These are phyloP conservation scores for Nicotiana obtusifolia DNA, from an alignment of 257 asterid species.

Conservation along the genomic window DNA sequence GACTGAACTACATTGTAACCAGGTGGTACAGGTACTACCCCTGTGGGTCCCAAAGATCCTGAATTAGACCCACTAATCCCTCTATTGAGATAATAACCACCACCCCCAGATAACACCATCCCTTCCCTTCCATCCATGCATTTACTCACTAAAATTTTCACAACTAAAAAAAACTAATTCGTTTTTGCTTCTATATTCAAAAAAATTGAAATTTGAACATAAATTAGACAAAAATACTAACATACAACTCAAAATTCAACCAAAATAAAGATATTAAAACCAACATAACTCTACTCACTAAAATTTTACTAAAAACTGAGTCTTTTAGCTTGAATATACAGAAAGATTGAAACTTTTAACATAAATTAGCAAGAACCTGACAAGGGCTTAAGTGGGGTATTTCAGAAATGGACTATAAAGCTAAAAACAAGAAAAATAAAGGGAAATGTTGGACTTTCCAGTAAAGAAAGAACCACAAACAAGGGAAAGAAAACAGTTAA, in stretches of 20 bases:
- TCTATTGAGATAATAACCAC: conserved; percentile 26
- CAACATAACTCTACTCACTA: conserved; percentile 14
- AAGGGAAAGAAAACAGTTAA: background rate
- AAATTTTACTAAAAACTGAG: background rate
- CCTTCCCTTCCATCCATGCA: conserved; percentile 48
- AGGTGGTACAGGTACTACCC: conserved; percentile 29
- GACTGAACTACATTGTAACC: conserved; percentile 47
- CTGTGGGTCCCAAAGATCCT: conserved; percentile 18
- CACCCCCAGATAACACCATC: conserved; percentile 29
- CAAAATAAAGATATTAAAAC: no score
- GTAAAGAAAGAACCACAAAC: background rate
- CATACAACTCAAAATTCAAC: no score
- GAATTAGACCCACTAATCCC: conserved; percentile 27
- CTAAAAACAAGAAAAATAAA: background rate
- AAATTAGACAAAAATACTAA: no score
- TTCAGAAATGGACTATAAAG: background rate
- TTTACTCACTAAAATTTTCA: conserved; percentile 17
- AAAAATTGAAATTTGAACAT: no score
- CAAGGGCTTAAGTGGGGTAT: background rate
- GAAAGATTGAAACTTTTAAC: background rate
- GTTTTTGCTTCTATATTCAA: no score
- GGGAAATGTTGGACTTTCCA: background rate
- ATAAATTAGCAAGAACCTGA: background rate
- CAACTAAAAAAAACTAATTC: background rate
- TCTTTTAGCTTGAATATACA: background rate